Conservation (phyloP, 306 rosid species). For the Gastrolobium villosum region DNA sequence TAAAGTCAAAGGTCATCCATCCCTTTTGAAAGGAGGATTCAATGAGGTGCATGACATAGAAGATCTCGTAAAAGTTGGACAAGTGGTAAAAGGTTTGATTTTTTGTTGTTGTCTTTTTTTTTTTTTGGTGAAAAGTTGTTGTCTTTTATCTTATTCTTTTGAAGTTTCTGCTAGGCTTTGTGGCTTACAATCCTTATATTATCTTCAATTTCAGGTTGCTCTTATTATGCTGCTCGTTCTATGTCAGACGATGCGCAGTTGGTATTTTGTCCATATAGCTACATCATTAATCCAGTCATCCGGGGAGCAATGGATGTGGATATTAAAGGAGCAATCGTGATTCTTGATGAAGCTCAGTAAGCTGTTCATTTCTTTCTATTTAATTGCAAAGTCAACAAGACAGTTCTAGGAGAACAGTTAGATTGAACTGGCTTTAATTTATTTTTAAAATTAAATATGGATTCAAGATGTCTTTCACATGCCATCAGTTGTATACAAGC, state of each 20-base stretch:
- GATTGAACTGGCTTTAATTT: not conserved
- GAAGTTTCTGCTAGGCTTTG: constrained; percentile 9
- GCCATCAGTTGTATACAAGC: constrained; percentile 32
- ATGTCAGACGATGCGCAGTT: constrained; percentile 87
- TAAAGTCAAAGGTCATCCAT: constrained; percentile 84
- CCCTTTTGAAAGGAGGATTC: constrained; percentile 94
- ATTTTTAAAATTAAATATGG: constrained; percentile 9
- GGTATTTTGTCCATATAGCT: constrained; percentile 95
- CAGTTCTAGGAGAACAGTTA: constrained; percentile 26
- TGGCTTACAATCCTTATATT: constrained; percentile 22
- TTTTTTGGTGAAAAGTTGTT: no score
- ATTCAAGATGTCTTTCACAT: constrained; percentile 23
- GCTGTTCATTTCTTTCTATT: constrained; percentile 45
- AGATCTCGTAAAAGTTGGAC: constrained; percentile 90
- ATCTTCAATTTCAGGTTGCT: constrained; percentile 71
- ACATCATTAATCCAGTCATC: constrained; percentile 89
- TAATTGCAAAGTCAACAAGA: constrained; percentile 27
- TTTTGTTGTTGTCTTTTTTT: constrained; percentile 16
- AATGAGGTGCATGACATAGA: constrained; percentile 93
- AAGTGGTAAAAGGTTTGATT: constrained; percentile 74
- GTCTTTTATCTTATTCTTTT: constrained; percentile 6
- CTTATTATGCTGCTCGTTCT: constrained; percentile 93
- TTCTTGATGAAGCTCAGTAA: constrained; percentile 96
- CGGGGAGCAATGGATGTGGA: constrained; percentile 95
- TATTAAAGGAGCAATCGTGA: constrained; percentile 83